These are phyloP conservation scores for Lentinula detonsa DNA, from an alignment of 768 basidiomycete species.

Conservation along the genomic window DNA sequence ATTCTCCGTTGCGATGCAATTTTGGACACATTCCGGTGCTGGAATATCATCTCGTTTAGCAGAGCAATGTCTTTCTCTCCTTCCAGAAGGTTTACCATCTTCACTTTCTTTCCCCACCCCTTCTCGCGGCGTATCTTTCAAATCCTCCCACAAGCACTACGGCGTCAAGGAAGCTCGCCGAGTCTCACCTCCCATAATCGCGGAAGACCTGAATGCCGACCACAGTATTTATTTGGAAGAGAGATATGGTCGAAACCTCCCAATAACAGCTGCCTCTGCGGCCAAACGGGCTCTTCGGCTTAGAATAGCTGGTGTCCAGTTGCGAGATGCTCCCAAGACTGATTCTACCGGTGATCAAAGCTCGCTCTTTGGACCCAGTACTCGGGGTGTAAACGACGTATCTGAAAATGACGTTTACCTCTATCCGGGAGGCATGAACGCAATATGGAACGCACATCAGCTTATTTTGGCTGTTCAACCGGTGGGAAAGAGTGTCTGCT, in stretches of 20 bases:
- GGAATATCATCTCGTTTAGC: conserved; percentile 88
- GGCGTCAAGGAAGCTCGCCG: conserved; percentile 28
- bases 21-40: conserved; percentile 94
- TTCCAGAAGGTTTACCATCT: conserved; percentile 39
- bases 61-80: conserved; percentile 70
- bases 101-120: conserved; percentile 20
- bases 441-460: conserved; percentile 90
- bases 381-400: conserved; percentile 61
- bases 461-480: conserved; percentile 49
- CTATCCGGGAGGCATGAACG: conserved; percentile 85
- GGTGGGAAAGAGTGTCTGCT: conserved; percentile 81
- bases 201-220: conserved; percentile 54
- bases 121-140: conserved; percentile 28
- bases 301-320: conserved; percentile 80
- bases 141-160: conserved; percentile 54
- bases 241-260: conserved; percentile 89
- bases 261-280: conserved; percentile 59
- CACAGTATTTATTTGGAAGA: conserved; percentile 82
- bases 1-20: conserved; percentile 72
- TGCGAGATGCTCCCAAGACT: conserved; percentile 49
- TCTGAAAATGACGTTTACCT: conserved; percentile 87
- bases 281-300: conserved; percentile 87
- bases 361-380: conserved; percentile 52
- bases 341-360: conserved; percentile 37
- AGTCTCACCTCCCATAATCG: background rate